Base-by-base conservation (phyloP, 2,329 filamentous ascomycete genomes). In the Cladosporium sp. region DNA sequence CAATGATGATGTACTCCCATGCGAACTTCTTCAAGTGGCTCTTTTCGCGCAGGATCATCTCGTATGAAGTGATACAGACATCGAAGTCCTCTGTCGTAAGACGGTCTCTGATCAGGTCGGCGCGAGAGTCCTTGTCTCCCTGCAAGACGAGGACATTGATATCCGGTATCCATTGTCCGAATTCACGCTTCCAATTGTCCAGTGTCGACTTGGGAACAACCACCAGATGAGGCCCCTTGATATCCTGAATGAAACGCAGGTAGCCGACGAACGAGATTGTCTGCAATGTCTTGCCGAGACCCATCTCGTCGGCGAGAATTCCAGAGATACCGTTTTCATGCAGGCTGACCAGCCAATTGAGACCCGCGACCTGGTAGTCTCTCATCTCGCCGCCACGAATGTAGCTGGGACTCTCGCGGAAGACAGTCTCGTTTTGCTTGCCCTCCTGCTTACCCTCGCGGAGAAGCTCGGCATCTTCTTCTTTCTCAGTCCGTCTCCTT, bases 1-100 rank as follows among this genome's bases (percentile, higher is more conserved):
- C 95, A 69, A 99, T 97, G 72, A 99, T 97, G 78, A 99, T 99
- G 79, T 99, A 99, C 78, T 99, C 94, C 95, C 95, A 99, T 0
- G 95, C 93, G 77, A 99, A 96, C 78, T 98, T 98, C 81, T 95
- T 97, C 71, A 99, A 80, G 72, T 97, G 92, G 1, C 91, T 84
- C 81, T 99, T 98, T 77, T 99, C 95, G 66, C 95, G 88, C 14
- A 99, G 84, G 67, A 99, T 93, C 94, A 99, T 98, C 78, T 99
- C 95, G 80, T 99, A 99, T 78, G 93, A 97, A 16, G 95, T 99
- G 76, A 99, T 91, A 80, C 94, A 97, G 21, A 98, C 94, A 74
- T 99, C 95, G 72, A 99, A 99, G 70, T 96, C 92, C 77, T 97
- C 93, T 67, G 96, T 91, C 21, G 96, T 85, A n/a, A 99, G 84